Evolutionary conservation across 306 rosid genomes (phyloP), one percentile per base, ranked within the genome.

Genomic region (Gastrolobium villosum): DNA sequence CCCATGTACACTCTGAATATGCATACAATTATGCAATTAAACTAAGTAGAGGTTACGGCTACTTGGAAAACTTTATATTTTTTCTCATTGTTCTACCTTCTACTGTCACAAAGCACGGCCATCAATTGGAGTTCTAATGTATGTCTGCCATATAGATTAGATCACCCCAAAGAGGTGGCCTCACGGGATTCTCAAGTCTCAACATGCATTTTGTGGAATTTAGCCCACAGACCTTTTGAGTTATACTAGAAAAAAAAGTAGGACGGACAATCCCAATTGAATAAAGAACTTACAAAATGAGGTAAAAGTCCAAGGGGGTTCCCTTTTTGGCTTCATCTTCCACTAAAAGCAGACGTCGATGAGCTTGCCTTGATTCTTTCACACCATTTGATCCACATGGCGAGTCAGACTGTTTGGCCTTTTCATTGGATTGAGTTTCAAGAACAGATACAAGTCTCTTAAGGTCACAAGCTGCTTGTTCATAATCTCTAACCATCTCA

Each of bases 401-500:
- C 5, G 86, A 83, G 61, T 83, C 71, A 53, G 82, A 77, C 48
- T 75, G 86, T 72, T 77, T 84, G 67, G 80, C 80, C 79, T 78
- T 90, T 84, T 82, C 87, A 71, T 50, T 79, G 71, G 90, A 87
- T 83, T 89, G 90, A 83, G 85, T 82, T 87, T 90, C 89, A 79
- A 91, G 82, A 75, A 91, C 41, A 72, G 87, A 77, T 36, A 86
- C 4, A 50, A 91, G 87, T 82, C 84, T 93, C 79, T 79, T 87
- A 77, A 91, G 94, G 83, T 91, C 97, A 75, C 80, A 83, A 75
- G 96, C 87, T 15, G 94, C 96, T 82, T 89, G 89, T 65, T 81
- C 89, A 72, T 90, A 88, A 67, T 95, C 98, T 80, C 96, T 86
- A 59, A 95, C 92, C 94, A 78, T 89, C 83, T 92, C 97, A 75